Evolutionary conservation across 2,329 filamentous ascomycete species (phyloP).

Genomic region (Colletotrichum noveboracense): DNA sequence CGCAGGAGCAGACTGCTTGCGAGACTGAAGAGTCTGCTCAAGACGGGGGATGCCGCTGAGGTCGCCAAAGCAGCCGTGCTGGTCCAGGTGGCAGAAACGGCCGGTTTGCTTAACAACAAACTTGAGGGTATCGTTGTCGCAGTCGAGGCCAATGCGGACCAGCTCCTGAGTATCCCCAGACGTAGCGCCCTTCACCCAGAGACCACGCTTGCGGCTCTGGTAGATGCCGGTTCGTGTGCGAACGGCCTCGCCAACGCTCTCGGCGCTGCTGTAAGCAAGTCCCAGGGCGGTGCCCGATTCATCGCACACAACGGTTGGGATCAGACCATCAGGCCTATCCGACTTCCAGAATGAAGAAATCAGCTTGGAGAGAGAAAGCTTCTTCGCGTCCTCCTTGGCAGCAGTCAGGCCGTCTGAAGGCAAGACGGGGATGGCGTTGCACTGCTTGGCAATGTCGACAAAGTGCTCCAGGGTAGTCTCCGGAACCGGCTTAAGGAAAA

Average conservation of each 20-base stretch:
- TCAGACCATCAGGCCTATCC: slow-evolving; percentile 82
- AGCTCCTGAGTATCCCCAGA: slow-evolving; percentile 95
- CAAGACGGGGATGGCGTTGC: slow-evolving; percentile 73
- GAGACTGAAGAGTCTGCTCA: slow-evolving; percentile 83
- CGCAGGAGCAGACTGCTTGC: slow-evolving; percentile 81
- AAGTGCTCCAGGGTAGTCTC: slow-evolving; percentile 51
- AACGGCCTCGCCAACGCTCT: slow-evolving; percentile 87
- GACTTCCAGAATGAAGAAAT: slow-evolving; percentile 78
- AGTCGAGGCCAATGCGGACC: slow-evolving; percentile 84
- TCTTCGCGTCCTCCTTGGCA: slow-evolving; percentile 64
- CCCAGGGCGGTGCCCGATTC: slow-evolving; percentile 85
- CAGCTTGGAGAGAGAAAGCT: slow-evolving; percentile 72
- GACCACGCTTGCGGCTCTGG: slow-evolving; percentile 90
- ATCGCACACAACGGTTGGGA: slow-evolving; percentile 91
- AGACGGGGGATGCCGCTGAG: slow-evolving; percentile 82
- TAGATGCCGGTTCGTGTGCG: slow-evolving; percentile 84
- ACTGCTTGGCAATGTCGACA: slow-evolving; percentile 52
- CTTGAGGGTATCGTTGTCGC: slow-evolving; percentile 89
- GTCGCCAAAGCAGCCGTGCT: slow-evolving; percentile 90
- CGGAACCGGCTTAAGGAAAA: slow-evolving; percentile 57
- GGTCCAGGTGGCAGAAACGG: slow-evolving; percentile 92
- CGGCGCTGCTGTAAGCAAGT: slow-evolving; percentile 91
- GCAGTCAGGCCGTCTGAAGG: slow-evolving; percentile 74
- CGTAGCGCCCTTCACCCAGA: slow-evolving; percentile 96
- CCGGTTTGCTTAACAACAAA: slow-evolving; percentile 92